phyloP scores from a whole-genome alignment of 2,329 filamentous ascomycete genomes.

The Trichophyton schoenleinii region DNA sequence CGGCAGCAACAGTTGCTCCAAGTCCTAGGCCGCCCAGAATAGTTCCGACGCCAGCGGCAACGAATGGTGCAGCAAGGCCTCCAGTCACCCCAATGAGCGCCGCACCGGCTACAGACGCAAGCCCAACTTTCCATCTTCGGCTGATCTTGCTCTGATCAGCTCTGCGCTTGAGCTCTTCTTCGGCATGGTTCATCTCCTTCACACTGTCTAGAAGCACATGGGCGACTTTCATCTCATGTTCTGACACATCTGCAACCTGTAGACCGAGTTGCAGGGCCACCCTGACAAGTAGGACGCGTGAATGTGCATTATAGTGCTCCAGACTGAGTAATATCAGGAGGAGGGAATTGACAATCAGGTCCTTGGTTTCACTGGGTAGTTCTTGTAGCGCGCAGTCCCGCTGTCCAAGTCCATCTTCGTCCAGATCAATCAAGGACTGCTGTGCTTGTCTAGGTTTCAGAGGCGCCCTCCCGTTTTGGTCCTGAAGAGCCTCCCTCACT shows the following conservation, averaged over 20 bases:
- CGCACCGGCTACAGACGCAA: constrained; percentile 78
- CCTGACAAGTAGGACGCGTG: constrained; percentile 57
- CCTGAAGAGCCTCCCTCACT: constrained; percentile 55
- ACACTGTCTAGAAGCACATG: constrained; percentile 62
- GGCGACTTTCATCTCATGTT: constrained; percentile 64
- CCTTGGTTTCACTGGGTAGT: constrained; percentile 32
- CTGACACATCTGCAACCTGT: constrained; percentile 49
- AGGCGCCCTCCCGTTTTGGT: not conserved
- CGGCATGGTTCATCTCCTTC: constrained; percentile 63
- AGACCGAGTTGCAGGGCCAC: constrained; percentile 60
- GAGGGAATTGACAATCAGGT: constrained; percentile 59
- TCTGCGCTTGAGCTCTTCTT: constrained; percentile 56
- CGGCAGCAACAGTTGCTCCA: constrained; percentile 59
- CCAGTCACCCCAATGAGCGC: constrained; percentile 74
- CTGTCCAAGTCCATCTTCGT: not conserved
- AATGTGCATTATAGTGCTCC: constrained; percentile 63
- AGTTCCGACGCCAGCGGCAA: constrained; percentile 65
- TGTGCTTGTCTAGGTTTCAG: not conserved
- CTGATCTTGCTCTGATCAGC: constrained; percentile 52
- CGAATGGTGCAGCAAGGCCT: constrained; percentile 63
- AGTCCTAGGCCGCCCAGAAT: constrained; percentile 67
- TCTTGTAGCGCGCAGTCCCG: constrained; percentile 28
- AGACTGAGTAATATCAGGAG: constrained; percentile 62
- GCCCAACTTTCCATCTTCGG: constrained; percentile 67
- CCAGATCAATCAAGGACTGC: not conserved